These are phyloP conservation scores for Tuber melanosporum DNA, from an alignment of 495 filamentous ascomycete genomes.

Conservation along the genomic window DNA sequence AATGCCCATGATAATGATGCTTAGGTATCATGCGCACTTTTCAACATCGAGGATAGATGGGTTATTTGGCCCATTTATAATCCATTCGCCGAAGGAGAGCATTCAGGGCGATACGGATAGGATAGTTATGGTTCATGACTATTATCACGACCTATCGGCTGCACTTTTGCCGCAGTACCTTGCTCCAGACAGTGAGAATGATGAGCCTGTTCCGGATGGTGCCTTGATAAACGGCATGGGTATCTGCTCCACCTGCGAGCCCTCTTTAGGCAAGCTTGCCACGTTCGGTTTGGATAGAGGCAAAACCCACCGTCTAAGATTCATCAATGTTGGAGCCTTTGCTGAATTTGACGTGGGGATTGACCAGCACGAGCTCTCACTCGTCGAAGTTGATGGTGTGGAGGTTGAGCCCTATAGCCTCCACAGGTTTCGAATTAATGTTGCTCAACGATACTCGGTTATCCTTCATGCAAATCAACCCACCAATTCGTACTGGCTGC, in stretches of 20 bases:
- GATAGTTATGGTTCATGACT: conserved; percentile 54
- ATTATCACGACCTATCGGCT: conserved; percentile 53
- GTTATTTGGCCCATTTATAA: conserved; percentile 53
- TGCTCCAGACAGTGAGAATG: conserved; percentile 50
- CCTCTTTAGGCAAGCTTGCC: conserved; percentile 45
- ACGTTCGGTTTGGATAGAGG: conserved; percentile 46
- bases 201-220: conserved; percentile 56
- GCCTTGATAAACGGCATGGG: conserved; percentile 62
- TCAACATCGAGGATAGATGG: conserved; percentile 46
- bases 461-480: conserved; percentile 56
- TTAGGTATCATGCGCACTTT: conserved; percentile 37
- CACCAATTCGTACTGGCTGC: conserved; percentile 53
- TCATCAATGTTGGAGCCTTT: conserved; percentile 61
- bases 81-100: conserved; percentile 48
- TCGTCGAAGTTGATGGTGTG: conserved; percentile 72
- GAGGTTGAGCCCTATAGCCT: conserved; percentile 52
- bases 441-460: conserved; percentile 65
- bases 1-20: not conserved
- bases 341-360: conserved; percentile 53
- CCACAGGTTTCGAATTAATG: conserved; percentile 53
- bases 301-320: conserved; percentile 59
- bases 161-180: conserved; percentile 49
- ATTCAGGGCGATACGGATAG: conserved; percentile 50
- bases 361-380: conserved; percentile 47
- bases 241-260: conserved; percentile 50